These are phyloP conservation scores for Papilionanthe hybrid DNA, from an alignment of 116 monocot species.

Conservation along the genomic window DNA sequence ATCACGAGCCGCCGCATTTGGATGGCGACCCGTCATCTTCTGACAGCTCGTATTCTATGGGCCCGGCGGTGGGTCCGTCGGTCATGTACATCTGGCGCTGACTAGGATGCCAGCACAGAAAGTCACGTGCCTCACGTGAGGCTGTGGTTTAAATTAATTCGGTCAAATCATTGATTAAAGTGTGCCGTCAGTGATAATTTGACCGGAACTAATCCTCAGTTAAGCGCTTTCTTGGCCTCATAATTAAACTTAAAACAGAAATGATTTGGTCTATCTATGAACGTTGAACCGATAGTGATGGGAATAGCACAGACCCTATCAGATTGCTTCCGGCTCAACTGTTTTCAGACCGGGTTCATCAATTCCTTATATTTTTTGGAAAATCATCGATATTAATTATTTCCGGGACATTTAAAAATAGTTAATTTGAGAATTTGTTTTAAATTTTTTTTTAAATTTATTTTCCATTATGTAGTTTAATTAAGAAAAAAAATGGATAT, in stretches of 20 bases:
- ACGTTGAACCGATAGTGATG: background rate
- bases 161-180: constrained; percentile 21
- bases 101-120: background rate
- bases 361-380: too few species aligned
- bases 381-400: too few species aligned
- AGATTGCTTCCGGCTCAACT: too few species aligned
- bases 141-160: background rate
- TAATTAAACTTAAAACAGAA: background rate
- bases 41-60: constrained; percentile 12
- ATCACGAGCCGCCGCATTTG: constrained; percentile 31
- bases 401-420: too few species aligned
- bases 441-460: too few species aligned
- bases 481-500: too few species aligned
- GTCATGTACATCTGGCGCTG: background rate
- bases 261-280: too few species aligned
- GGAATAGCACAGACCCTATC: too few species aligned
- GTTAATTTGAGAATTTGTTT: too few species aligned
- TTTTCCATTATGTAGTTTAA: too few species aligned
- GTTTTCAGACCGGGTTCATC: too few species aligned
- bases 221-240: background rate
- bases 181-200: constrained; percentile 9
- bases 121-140: constrained; percentile 20
- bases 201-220: background rate
- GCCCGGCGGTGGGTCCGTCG: background rate
- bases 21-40: constrained; percentile 6